These are phyloP conservation scores for Skeletonema tropicum DNA, from an alignment of 108 stramenopile genomes.

Conservation along the genomic window DNA sequence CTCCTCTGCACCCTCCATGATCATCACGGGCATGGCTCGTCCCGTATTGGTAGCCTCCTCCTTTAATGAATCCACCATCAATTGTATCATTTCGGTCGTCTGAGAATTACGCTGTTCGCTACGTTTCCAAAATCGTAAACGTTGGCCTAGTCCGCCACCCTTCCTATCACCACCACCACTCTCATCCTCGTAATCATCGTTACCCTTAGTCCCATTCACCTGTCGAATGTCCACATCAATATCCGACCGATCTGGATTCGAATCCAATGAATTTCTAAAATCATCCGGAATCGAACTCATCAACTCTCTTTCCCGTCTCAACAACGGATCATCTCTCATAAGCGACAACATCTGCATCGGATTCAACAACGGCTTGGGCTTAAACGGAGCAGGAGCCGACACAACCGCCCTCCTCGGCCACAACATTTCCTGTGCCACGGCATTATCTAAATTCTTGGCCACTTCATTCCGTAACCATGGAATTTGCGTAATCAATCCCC, in stretches of 20 bases:
- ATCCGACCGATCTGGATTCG: slow-evolving; percentile 15
- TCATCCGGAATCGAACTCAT: slow-evolving; percentile 50
- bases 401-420: slow-evolving; percentile 61
- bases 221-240: slow-evolving; percentile 35
- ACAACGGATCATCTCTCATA: slow-evolving; percentile 45
- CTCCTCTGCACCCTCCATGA: slow-evolving; percentile 23
- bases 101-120: not conserved
- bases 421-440: slow-evolving; percentile 50
- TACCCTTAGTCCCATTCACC: slow-evolving; percentile 16
- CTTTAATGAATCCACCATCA: slow-evolving; percentile 30
- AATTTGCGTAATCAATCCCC: slow-evolving; percentile 57
- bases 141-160: not conserved
- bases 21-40: slow-evolving; percentile 22
- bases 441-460: slow-evolving; percentile 40
- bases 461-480: slow-evolving; percentile 59
- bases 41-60: slow-evolving; percentile 12
- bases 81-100: slow-evolving; percentile 16
- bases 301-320: slow-evolving; percentile 37
- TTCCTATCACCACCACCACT: not conserved
- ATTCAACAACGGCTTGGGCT: slow-evolving; percentile 42
- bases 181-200: not conserved
- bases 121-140: slow-evolving; percentile 28
- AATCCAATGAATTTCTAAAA: slow-evolving; percentile 24
- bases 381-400: slow-evolving; percentile 44
- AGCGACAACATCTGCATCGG: slow-evolving; percentile 39